A percentile compares a stretch with the other conserved stretches of the same genome.
These are phyloP conservation scores for Neurospora sp. DNA, from an alignment of 495 filamentous ascomycete genomes.

Conservation along the genomic window DNA sequence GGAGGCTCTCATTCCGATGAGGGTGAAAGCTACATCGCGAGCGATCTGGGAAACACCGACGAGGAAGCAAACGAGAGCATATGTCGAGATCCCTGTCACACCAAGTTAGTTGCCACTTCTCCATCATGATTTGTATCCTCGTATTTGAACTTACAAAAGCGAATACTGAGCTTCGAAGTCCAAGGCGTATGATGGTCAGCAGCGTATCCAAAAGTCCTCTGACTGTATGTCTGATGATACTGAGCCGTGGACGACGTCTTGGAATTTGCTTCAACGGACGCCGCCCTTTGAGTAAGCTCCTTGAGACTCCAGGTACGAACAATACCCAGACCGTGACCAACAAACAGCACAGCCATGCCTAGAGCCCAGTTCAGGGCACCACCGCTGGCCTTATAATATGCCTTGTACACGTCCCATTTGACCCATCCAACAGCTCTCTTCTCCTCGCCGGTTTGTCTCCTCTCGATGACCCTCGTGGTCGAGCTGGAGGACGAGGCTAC, in stretches of 20 bases:
- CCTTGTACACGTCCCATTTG: conserved; percentile 42
- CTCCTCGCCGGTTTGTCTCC: background rate
- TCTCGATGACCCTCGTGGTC: conserved; percentile 30
- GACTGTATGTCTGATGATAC: background rate
- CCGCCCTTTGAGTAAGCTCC: conserved; percentile 20
- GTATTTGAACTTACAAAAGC: background rate
- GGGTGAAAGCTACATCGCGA: conserved; percentile 16
- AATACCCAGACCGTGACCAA: conserved; percentile 31
- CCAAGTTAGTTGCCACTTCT: background rate
- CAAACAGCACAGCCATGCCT: conserved; percentile 31
- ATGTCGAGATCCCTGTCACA: background rate
- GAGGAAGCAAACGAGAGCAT: background rate
- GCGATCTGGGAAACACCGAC: conserved; percentile 3
- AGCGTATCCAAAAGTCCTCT: background rate
- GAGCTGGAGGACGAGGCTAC: conserved; percentile 26
- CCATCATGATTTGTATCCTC: background rate
- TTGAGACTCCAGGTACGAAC: conserved; percentile 21
- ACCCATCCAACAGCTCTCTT: conserved; percentile 43
- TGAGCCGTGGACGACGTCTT: background rate
- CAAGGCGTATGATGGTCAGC: background rate
- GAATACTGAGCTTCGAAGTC: background rate
- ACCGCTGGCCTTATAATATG: conserved; percentile 49
- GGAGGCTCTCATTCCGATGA: conserved; percentile 26
- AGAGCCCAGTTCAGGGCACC: conserved; percentile 44
- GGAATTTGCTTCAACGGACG: background rate